Conservation (phyloP, 805 yeast genomes). For the Debaryomyces prosopidis region DNA sequence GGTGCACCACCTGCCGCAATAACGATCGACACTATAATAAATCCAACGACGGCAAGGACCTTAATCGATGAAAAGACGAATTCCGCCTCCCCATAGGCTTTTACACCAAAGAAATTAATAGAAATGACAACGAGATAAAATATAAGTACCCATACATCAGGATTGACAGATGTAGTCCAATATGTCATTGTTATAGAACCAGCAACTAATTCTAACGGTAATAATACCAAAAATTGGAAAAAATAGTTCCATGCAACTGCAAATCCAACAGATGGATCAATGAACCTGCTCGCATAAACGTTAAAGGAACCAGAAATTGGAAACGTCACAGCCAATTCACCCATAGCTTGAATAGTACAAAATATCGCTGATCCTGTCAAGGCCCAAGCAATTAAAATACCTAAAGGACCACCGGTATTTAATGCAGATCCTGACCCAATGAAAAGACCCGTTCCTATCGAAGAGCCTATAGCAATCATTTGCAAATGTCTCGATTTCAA, state of each 20-base stretch:
- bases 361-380: slow-evolving; percentile 37
- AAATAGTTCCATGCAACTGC: slow-evolving; percentile 74
- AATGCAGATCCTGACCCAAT: slow-evolving; percentile 42
- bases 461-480: slow-evolving; percentile 46
- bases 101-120: slow-evolving; percentile 39
- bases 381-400: slow-evolving; percentile 39
- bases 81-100: slow-evolving; percentile 60
- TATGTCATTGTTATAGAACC: slow-evolving; percentile 36
- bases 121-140: slow-evolving; percentile 32
- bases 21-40: slow-evolving; percentile 59
- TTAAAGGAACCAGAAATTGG: slow-evolving; percentile 45
- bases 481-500: slow-evolving; percentile 37
- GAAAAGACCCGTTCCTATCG: slow-evolving; percentile 45
- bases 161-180: slow-evolving; percentile 32
- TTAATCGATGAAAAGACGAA: slow-evolving; percentile 59
- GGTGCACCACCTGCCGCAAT: slow-evolving; percentile 60
- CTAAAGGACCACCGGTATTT: slow-evolving; percentile 40
- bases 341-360: slow-evolving; percentile 44
- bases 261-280: slow-evolving; percentile 70
- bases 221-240: slow-evolving; percentile 54
- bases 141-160: slow-evolving; percentile 39
- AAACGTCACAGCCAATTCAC: slow-evolving; percentile 47
- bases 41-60: slow-evolving; percentile 58
- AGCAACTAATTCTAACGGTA: slow-evolving; percentile 60
- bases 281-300: slow-evolving; percentile 62